Conservation (phyloP, 208 protist genomes). For the Blechomonas ayalai region DNA sequence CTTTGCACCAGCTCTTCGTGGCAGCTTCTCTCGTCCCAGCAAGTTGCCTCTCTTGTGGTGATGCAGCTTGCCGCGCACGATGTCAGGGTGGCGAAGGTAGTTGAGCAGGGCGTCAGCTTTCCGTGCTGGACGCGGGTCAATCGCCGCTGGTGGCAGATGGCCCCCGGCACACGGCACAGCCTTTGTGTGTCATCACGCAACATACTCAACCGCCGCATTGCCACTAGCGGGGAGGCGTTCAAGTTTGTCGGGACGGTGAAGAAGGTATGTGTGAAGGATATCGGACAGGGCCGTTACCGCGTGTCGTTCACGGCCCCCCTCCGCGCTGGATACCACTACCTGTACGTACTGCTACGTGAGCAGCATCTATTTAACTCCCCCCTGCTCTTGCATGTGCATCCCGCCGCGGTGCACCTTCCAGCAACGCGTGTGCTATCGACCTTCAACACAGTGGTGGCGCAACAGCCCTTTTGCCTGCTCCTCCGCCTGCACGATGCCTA, state of each 20-base stretch:
- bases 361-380: constrained; percentile 63
- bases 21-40: constrained; percentile 60
- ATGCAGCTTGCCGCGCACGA: constrained; percentile 49
- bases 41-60: constrained; percentile 58
- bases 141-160: constrained; percentile 12
- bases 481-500: constrained; percentile 33
- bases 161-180: background rate
- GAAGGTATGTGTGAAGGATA: constrained; percentile 11
- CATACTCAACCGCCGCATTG: constrained; percentile 13
- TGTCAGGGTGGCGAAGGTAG: constrained; percentile 16
- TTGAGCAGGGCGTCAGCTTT: constrained; percentile 31
- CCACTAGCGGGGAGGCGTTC: constrained; percentile 7
- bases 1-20: constrained; percentile 28
- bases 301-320: constrained; percentile 35
- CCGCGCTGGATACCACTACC: constrained; percentile 28
- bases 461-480: constrained; percentile 36
- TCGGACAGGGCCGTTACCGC: constrained; percentile 21
- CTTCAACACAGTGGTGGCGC: constrained; percentile 55
- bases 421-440: constrained; percentile 18
- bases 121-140: constrained; percentile 51
- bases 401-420: constrained; percentile 19
- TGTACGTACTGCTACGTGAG: constrained; percentile 51
- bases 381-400: constrained; percentile 33
- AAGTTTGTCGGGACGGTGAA: constrained; percentile 1
- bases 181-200: constrained; percentile 11